Conservation (phyloP, 805 yeast species). For the Ogataea philodendri region DNA sequence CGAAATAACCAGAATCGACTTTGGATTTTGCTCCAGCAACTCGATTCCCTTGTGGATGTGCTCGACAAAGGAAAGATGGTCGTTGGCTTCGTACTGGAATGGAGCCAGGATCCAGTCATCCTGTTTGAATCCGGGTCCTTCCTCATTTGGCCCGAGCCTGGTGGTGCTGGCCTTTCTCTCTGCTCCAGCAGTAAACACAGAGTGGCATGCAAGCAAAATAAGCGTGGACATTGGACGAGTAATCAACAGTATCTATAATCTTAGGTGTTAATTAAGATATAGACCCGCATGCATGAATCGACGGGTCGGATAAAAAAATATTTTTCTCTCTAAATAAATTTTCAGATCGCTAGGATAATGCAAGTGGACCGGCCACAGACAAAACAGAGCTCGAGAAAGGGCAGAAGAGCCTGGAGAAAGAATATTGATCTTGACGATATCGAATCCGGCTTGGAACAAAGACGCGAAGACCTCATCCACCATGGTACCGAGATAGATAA, state of each 20-base stretch:
- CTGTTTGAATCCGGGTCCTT: conserved; percentile 43
- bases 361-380: conserved; percentile 35
- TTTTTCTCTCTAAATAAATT: conserved; percentile 8
- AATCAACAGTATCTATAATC: too few species aligned
- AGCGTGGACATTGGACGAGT: conserved; percentile 30
- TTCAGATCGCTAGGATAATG: conserved; percentile 9
- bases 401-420: conserved; percentile 90
- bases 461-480: conserved; percentile 58
- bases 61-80: conserved; percentile 61
- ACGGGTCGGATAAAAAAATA: conserved; percentile 5
- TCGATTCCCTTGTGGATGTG: conserved; percentile 53
- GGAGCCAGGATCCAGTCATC: conserved; percentile 66
- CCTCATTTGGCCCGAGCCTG: conserved; percentile 3
- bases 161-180: background rate
- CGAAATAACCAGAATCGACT: conserved; percentile 27
- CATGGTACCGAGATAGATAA: conserved; percentile 44
- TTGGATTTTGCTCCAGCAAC: conserved; percentile 28
- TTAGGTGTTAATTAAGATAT: too few species aligned
- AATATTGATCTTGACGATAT: conserved; percentile 85
- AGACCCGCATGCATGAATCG: too few species aligned
- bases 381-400: conserved; percentile 82
- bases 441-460: conserved; percentile 64
- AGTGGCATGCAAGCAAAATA: conserved; percentile 50
- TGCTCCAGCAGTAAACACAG: conserved; percentile 25
- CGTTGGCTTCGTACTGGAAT: conserved; percentile 68